Percentiles rank a stretch among this genome's conserved stretches.
Conservation (phyloP, 1,139 yeast genomes). For the Geotrichum phurueaensis region DNA sequence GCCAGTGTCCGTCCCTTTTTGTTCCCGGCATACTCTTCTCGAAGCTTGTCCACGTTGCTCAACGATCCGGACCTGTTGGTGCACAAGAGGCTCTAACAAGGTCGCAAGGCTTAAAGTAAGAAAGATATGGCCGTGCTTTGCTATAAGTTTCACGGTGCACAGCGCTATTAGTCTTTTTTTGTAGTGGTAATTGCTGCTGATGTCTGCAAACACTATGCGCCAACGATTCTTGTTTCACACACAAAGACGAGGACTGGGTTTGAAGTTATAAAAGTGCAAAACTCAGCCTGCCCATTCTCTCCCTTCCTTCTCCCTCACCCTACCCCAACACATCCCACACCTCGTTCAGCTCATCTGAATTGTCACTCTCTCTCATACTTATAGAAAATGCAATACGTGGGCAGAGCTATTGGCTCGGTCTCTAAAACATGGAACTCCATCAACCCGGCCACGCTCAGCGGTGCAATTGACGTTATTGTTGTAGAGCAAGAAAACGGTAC, state of each 20-base stretch:
- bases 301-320: not conserved
- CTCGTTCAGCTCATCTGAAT: not conserved
- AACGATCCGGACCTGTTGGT: not conserved
- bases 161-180: no score
- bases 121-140: no score
- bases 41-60: not conserved
- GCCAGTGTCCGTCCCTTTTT: not conserved
- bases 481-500: constrained; percentile 79
- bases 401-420: constrained; percentile 88
- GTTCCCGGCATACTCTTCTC: not conserved
- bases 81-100: no score
- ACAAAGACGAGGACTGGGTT: not conserved
- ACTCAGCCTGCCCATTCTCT: not conserved
- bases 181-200: no score
- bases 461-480: constrained; percentile 95
- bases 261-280: not conserved
- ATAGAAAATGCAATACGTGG: constrained; percentile 80
- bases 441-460: constrained; percentile 92
- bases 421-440: constrained; percentile 96
- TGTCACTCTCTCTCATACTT: not conserved
- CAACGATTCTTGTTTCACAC: no score
- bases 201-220: no score
- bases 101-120: no score
- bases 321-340: not conserved
- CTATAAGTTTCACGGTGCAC: no score